Evolutionary conservation across 2,329 filamentous ascomycete genomes (phyloP), one percentile per base, ranked within the genome.

Genomic region (Biscogniauxia marginata): DNA sequence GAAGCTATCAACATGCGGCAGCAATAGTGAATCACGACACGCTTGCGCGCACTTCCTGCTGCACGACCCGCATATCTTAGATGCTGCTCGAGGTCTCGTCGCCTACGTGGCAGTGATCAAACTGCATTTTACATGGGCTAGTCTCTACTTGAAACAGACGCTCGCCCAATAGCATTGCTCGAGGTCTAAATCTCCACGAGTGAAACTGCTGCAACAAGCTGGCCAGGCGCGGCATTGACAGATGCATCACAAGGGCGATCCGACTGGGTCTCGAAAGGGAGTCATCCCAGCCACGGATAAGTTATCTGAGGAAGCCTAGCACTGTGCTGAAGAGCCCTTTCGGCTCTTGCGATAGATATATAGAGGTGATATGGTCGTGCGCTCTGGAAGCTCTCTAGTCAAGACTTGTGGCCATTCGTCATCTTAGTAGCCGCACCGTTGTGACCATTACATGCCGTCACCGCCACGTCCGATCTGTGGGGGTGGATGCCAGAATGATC

Each of bases 121-220:
- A 39, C 23, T 25, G 48, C 48, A 20, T n/a, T 39, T 8, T 19
- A 25, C 48, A 50, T 50, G 25, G 48, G 23, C 22, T 20, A 30
- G 48, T 30, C 6, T 50, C 48, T 50, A 50, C 48, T 30, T 50
- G 48, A 50, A 50, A 50, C 48, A 50, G 25, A 30, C 5, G 48
- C 24, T 50, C 24, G 25, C 24, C 48, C 48, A 50, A 50, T 50
- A n/a, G 23, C 9, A 39, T 34, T 25, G 18, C n/a, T 16, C 1
- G 19, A 6, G 30, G 30, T 39, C 30, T 16, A 11, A 11, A 39
- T 39, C 30, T 16, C 30, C 30, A 39, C 30, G 30, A 39, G 30
- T 39, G 30, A 39, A 39, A 39, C 30, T n/a, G 30, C 30, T 39
- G 30, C 30, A 39, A 39, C 13, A 39, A 39, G 30, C n/a, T 30